phyloP scores from a whole-genome alignment of 2,329 filamentous ascomycete genomes.

The Stagonosporopsis vannaccii region DNA sequence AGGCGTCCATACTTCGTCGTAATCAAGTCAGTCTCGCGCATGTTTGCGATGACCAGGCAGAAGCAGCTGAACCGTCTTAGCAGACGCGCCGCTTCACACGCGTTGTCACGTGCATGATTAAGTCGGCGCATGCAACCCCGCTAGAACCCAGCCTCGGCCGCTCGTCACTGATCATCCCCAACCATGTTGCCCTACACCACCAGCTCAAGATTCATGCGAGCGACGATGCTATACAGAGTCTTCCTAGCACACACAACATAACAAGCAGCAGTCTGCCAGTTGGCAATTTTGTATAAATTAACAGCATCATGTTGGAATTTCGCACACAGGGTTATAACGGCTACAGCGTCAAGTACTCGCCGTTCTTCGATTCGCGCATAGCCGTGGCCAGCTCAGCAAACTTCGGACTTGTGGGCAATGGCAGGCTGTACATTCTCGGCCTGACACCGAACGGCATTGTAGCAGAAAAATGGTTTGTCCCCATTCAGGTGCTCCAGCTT shows the following conservation, averaged over 20 bases:
- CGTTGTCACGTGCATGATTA: conserved; percentile 20
- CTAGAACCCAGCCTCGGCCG: conserved; percentile 32
- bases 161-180: conserved; percentile 26
- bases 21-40: background rate
- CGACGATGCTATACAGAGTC: conserved; percentile 25
- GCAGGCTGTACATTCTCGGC: conserved; percentile 82
- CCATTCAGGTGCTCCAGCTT: background rate
- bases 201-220: conserved; percentile 20
- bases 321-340: conserved; percentile 93
- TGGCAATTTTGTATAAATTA: background rate
- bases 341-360: conserved; percentile 97
- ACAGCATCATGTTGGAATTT: conserved; percentile 82
- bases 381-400: conserved; percentile 92
- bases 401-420: conserved; percentile 97
- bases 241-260: conserved; percentile 25
- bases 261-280: background rate
- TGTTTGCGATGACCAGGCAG: background rate
- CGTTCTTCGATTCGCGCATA: conserved; percentile 94
- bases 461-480: conserved; percentile 76
- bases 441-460: conserved; percentile 84
- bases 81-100: conserved; percentile 24
- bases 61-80: background rate
- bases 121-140: conserved; percentile 20
- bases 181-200: conserved; percentile 27
- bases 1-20: conserved; percentile 45